Evolutionary conservation across 192 early-diverging fungal species (phyloP).

Genomic region (Mortierella antarctica): DNA sequence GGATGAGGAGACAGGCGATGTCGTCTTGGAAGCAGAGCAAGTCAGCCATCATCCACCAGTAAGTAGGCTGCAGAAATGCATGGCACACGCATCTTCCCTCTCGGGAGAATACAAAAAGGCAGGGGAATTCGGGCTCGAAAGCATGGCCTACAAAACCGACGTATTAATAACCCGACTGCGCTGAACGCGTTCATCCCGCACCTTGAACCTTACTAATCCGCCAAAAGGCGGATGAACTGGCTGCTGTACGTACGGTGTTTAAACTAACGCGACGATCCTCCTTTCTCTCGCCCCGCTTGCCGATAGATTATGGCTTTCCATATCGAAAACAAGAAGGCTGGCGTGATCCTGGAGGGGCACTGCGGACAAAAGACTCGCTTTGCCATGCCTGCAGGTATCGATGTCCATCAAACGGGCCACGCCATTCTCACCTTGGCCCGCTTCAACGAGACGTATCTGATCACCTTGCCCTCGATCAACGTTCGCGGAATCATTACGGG

Average conservation of each 20-base stretch:
- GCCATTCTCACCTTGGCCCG: conserved; percentile 69
- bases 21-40: conserved; percentile 55
- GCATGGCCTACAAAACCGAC: no score
- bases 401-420: conserved; percentile 76
- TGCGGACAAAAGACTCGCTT: conserved; percentile 79
- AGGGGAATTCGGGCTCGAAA: no score
- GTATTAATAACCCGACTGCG: no score
- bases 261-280: not conserved
- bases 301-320: conserved; percentile 42
- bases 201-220: no score
- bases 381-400: conserved; percentile 79
- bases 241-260: no score
- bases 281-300: not conserved
- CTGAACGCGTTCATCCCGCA: no score
- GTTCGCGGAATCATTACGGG: conserved; percentile 76
- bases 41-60: conserved; percentile 66
- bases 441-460: conserved; percentile 74
- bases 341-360: conserved; percentile 37
- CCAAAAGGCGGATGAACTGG: no score
- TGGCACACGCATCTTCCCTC: no score
- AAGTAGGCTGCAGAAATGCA: conserved; percentile 4
- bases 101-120: no score
- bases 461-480: conserved; percentile 77
- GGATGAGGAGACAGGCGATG: conserved; percentile 32
- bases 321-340: conserved; percentile 44